phyloP scores from a whole-genome alignment of 768 basidiomycete species.

The Naematelia aurantialba region DNA sequence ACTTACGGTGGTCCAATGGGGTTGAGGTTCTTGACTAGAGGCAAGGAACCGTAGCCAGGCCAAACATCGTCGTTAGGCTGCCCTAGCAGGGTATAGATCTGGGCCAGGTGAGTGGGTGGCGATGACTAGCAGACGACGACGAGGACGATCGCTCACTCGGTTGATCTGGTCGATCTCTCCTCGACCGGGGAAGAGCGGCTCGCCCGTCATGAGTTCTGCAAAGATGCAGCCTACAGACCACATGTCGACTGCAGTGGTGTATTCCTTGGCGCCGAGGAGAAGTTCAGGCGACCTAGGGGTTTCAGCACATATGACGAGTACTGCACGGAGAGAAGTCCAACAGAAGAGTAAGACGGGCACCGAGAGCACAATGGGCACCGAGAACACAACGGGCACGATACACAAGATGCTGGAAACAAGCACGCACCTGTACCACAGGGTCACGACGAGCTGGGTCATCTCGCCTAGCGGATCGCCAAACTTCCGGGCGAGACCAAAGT shows the following conservation, averaged over 20 bases:
- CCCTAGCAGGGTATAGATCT: slow-evolving; percentile 89
- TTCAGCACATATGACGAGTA: slow-evolving; percentile 18
- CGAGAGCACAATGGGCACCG: neutral
- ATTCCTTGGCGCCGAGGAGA: slow-evolving; percentile 83
- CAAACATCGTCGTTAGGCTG: slow-evolving; percentile 82
- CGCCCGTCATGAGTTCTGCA: slow-evolving; percentile 88
- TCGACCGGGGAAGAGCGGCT: slow-evolving; percentile 96
- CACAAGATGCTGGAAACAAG: neutral
- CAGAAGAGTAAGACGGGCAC: too few relatives aligned
- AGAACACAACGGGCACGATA: neutral
- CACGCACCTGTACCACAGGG: slow-evolving; percentile 92
- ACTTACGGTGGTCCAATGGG: slow-evolving; percentile 47
- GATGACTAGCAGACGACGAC: neutral
- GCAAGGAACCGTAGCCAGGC: slow-evolving; percentile 77
- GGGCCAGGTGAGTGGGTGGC: neutral
- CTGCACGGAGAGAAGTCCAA: too few relatives aligned
- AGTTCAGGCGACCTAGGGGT: slow-evolving; percentile 65
- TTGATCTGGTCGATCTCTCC: slow-evolving; percentile 85
- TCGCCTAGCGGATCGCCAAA: slow-evolving; percentile 97
- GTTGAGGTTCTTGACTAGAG: slow-evolving; percentile 72
- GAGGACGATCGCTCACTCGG: slow-evolving; percentile 55
- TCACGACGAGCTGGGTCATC: slow-evolving; percentile 96
- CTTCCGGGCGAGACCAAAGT: slow-evolving; percentile 91
- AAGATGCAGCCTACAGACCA: slow-evolving; percentile 99
- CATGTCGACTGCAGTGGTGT: slow-evolving; percentile 93